Evolutionary conservation across 2,329 filamentous ascomycete genomes (phyloP).

Genomic region (Penicillium paneum): DNA sequence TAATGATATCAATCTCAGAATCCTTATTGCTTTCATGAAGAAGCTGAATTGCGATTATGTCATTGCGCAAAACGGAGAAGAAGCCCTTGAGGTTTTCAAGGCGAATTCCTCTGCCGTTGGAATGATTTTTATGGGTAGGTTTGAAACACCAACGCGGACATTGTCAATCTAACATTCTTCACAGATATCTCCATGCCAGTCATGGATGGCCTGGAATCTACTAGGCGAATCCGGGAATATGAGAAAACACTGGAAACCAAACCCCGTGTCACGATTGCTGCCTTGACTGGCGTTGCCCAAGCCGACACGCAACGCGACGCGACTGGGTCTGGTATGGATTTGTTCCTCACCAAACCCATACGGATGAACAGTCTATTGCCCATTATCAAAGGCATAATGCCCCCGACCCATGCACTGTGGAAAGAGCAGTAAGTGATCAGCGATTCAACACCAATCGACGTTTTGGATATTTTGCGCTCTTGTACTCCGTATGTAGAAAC

Average conservation of each 20-base stretch:
- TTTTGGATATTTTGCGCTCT: neutral
- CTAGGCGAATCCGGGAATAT: constrained; percentile 27
- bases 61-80: constrained; percentile 34
- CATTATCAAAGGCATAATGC: neutral
- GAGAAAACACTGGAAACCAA: constrained; percentile 12
- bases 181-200: constrained; percentile 38
- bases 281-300: constrained; percentile 30
- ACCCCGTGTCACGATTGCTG: constrained; percentile 20
- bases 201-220: constrained; percentile 35
- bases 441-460: neutral
- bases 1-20: constrained; percentile 34
- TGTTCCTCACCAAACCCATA: constrained; percentile 33
- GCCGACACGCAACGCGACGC: constrained; percentile 29
- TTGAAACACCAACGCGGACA: too few relatives aligned
- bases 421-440: neutral
- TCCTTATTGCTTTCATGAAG: constrained; percentile 30
- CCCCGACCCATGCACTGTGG: neutral
- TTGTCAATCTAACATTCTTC: neutral
- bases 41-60: constrained; percentile 29
- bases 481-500: neutral
- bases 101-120: neutral
- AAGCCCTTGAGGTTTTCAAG: constrained; percentile 31
- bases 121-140: constrained; percentile 20
- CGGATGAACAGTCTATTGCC: constrained; percentile 1
- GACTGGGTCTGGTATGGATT: constrained; percentile 28